Evolutionary conservation across 2,329 filamentous ascomycete species (phyloP).

Genomic region (Paracoccidioides lutzii): DNA sequence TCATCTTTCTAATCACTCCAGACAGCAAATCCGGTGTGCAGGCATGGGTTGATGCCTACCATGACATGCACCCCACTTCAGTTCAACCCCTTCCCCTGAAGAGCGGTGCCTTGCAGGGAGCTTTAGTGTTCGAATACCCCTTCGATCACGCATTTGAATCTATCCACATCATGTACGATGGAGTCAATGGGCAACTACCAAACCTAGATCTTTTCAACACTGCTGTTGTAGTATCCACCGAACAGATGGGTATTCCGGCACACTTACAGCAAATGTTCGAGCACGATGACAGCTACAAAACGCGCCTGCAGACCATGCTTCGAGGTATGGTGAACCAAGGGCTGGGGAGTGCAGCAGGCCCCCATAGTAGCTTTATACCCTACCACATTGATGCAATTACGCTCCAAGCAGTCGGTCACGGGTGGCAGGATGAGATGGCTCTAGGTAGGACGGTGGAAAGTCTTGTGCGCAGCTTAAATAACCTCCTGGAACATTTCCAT

Average conservation of each 20-base stretch:
- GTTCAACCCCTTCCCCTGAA: conserved; percentile 75
- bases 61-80: conserved; percentile 64
- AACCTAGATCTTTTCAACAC: conserved; percentile 96
- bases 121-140: conserved; percentile 85
- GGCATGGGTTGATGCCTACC: conserved; percentile 96
- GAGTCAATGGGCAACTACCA: conserved; percentile 85
- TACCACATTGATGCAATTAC: conserved; percentile 97
- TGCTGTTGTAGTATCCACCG: conserved; percentile 70
- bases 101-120: conserved; percentile 83
- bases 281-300: conserved; percentile 63
- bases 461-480: conserved; percentile 86
- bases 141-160: conserved; percentile 74
- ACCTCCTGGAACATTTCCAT: conserved; percentile 88
- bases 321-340: conserved; percentile 88
- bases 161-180: conserved; percentile 86
- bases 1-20: conserved; percentile 77
- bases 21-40: conserved; percentile 85
- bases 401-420: conserved; percentile 74
- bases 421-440: conserved; percentile 97
- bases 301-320: conserved; percentile 76
- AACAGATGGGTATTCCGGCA: conserved; percentile 81
- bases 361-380: conserved; percentile 91
- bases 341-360: conserved; percentile 73
- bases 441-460: conserved; percentile 83
- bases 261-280: conserved; percentile 75